Evolutionary conservation across 108 stramenopile genomes (phyloP).

Genomic region (Parietichytrium sp.): DNA sequence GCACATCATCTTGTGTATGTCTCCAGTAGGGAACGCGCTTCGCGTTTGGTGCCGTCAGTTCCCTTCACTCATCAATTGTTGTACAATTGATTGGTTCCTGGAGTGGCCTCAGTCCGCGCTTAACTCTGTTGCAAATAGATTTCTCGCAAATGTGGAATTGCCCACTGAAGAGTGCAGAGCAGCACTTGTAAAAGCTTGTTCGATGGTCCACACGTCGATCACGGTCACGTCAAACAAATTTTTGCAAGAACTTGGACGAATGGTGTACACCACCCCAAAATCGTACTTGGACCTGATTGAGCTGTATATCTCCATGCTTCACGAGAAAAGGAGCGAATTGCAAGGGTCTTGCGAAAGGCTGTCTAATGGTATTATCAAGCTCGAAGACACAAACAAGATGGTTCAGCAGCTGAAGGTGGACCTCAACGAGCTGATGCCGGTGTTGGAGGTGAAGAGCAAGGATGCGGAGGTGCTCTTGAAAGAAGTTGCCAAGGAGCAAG

Average conservation of each 20-base stretch:
- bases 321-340: slow-evolving; percentile 51
- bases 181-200: slow-evolving; percentile 51
- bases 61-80: slow-evolving; percentile 64
- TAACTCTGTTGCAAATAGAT: slow-evolving; percentile 53
- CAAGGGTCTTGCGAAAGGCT: slow-evolving; percentile 53
- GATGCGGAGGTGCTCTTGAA: slow-evolving; percentile 48
- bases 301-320: slow-evolving; percentile 50
- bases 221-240: slow-evolving; percentile 45
- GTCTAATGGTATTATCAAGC: slow-evolving; percentile 52
- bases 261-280: slow-evolving; percentile 62
- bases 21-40: slow-evolving; percentile 61
- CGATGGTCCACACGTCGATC: slow-evolving; percentile 57
- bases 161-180: slow-evolving; percentile 43
- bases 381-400: slow-evolving; percentile 55
- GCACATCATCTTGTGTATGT: slow-evolving; percentile 63
- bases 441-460: slow-evolving; percentile 50
- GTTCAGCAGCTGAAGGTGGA: slow-evolving; percentile 54
- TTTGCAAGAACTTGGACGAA: slow-evolving; percentile 44
- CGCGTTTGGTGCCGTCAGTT: slow-evolving; percentile 62
- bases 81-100: slow-evolving; percentile 68
- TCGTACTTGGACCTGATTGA: slow-evolving; percentile 60
- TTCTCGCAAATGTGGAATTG: slow-evolving; percentile 48
- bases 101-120: slow-evolving; percentile 65
- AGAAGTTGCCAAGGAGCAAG: slow-evolving; percentile 47
- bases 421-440: slow-evolving; percentile 60